Base-by-base conservation (phyloP, 768 basidiomycete species). In the Sporobolomyces pararoseus region DNA sequence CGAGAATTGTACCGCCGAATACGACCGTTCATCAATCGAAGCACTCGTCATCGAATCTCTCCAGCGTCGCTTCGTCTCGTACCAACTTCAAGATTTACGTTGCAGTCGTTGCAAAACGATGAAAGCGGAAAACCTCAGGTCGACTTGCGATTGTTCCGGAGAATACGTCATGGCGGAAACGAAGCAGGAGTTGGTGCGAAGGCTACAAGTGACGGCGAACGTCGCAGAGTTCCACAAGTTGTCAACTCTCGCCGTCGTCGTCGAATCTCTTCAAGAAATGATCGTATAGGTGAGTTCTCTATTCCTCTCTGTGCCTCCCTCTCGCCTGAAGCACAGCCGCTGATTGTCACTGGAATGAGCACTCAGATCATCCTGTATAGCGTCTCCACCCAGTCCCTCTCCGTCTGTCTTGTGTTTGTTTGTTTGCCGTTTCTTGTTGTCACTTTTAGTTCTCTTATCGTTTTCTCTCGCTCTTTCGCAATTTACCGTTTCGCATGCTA, bases 31-130 rank as follows among this genome's bases (percentile, higher is more conserved):
- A 12, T 84, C 86, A 46, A 93, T 99, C 77, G 95, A 98, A 79
- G 87, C 90, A 75, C 84, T 86, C 59, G 81, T 99, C 66, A 86
- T 98, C 70, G 86, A 89, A 54, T 82, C 88, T 78, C 85, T 92
- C 29, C 84, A 86, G 51, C 79, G 83, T 21, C 80, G 91, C 46
- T 87, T 92, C 79, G 83, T 86, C 39, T 83, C 85, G 39, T 92
- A 89, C 75, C 84, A 89, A 34, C 88, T 93, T 76, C 93, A 97
- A 79, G 96, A 99, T 78, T 81, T 98, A 70, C 84, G 86, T 14
- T 99, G 96, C 78, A 80, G 82, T 12, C 93, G 89, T 75, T 99
- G 96, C 81, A 86, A 89, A 78, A 91, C 93, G 80, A 85, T 96
- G 69, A 92, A 90, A 72, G 85, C 88, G 54, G 91, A 94, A 77